Conservation (phyloP, 2,329 filamentous ascomycete genomes). For the Chaetomiaceae sp. region DNA sequence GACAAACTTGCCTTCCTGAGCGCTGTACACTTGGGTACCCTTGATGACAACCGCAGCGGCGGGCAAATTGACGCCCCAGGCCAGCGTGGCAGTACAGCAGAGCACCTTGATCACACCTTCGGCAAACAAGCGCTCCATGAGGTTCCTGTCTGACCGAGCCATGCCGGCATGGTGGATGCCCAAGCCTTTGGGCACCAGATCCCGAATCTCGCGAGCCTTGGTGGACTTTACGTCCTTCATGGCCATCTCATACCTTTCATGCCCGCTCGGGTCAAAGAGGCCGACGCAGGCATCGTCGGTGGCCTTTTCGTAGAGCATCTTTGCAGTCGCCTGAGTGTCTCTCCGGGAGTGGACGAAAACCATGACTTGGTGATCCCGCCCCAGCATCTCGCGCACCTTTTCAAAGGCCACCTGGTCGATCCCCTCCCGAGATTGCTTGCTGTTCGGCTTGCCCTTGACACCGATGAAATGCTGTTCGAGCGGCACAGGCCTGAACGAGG, state of each 20-base stretch:
- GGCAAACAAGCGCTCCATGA: constrained; percentile 89
- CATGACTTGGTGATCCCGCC: constrained; percentile 94
- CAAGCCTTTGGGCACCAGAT: constrained; percentile 84
- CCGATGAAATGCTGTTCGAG: constrained; percentile 97
- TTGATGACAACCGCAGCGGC: constrained; percentile 97
- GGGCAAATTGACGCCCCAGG: constrained; percentile 98
- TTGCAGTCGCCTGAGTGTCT: constrained; percentile 85
- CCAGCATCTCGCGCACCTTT: constrained; percentile 91
- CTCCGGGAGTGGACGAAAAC: constrained; percentile 97
- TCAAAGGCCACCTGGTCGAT: constrained; percentile 84
- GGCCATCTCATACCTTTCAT: constrained; percentile 76
- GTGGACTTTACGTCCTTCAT: constrained; percentile 80
- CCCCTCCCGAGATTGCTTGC: constrained; percentile 80
- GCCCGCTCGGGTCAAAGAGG: constrained; percentile 74
- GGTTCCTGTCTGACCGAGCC: constrained; percentile 86
- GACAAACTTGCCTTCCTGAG: constrained; percentile 93
- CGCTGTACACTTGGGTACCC: constrained; percentile 93
- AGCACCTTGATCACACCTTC: constrained; percentile 94
- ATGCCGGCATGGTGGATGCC: constrained; percentile 97
- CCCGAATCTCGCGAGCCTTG: constrained; percentile 80
- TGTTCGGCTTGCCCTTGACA: constrained; percentile 83
- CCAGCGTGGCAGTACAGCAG: constrained; percentile 95
- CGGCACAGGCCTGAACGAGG: constrained; percentile 91
- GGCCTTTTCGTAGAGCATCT: constrained; percentile 81
- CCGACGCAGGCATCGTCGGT: constrained; percentile 73